A percentile compares a stretch with the other conserved stretches of the same genome.
Conservation (phyloP, 208 protist genomes). For the Blastocrithidia nonstop region DNA sequence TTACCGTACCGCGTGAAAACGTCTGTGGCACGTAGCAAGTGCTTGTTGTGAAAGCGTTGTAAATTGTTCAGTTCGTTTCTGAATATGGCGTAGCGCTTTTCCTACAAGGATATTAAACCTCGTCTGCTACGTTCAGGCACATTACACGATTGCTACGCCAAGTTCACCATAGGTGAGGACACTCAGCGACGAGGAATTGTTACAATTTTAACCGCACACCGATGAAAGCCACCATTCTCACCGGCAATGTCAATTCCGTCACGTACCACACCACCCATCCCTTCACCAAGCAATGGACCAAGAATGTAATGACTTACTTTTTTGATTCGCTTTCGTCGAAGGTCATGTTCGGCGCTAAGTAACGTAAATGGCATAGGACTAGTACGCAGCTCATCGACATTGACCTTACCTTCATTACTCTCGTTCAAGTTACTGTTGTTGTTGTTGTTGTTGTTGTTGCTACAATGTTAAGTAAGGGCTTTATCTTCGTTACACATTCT, state of each 20-base stretch:
- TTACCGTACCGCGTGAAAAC: slow-evolving; percentile 61
- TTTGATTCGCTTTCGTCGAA: slow-evolving; percentile 67
- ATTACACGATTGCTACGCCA: neutral
- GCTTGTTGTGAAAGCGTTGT: slow-evolving; percentile 65
- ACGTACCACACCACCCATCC: slow-evolving; percentile 52
- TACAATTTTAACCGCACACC: slow-evolving; percentile 41
- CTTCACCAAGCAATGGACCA: slow-evolving; percentile 62
- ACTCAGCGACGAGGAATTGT: slow-evolving; percentile 1
- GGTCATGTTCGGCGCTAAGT: slow-evolving; percentile 13
- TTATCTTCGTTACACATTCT: neutral
- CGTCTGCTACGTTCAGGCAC: slow-evolving; percentile 1
- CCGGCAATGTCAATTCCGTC: slow-evolving; percentile 54
- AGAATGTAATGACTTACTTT: slow-evolving; percentile 71
- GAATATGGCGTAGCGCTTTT: slow-evolving; percentile 8
- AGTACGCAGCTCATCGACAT: slow-evolving; percentile 4
- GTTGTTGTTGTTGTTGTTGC: slow-evolving; percentile 1
- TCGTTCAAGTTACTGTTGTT: neutral
- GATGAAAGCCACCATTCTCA: slow-evolving; percentile 21
- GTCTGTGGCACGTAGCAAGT: slow-evolving; percentile 60
- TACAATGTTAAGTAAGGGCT: neutral
- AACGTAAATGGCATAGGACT: slow-evolving; percentile 32
- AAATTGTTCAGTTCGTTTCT: slow-evolving; percentile 48
- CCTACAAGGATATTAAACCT: slow-evolving; percentile 5
- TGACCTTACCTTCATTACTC: neutral
- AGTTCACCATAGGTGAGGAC: too few relatives aligned